Conservation (phyloP, 1,284 basidiomycete species). For the Ceratobasidium sp. region DNA sequence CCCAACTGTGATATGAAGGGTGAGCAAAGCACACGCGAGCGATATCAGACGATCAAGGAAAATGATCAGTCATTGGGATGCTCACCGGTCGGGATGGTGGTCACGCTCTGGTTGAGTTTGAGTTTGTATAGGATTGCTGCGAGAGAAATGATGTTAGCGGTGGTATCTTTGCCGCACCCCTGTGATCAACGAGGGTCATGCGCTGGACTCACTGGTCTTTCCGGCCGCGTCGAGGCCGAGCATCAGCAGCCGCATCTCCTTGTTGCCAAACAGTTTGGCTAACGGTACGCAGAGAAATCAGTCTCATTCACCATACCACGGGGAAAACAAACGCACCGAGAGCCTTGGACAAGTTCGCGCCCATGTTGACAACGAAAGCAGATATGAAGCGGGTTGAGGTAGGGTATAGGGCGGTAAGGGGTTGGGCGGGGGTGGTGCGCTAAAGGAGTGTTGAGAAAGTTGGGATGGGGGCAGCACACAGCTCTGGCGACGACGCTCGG, state of each 20-base stretch:
- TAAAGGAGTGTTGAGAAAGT: conserved; percentile 40
- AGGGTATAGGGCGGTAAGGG: neutral
- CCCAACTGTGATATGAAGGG: conserved; percentile 65
- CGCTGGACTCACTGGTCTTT: conserved; percentile 77
- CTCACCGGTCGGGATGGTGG: conserved; percentile 85
- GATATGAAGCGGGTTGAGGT: neutral
- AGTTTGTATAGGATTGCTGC: conserved; percentile 99
- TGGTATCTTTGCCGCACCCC: conserved; percentile 7
- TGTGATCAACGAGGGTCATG: conserved; percentile 43
- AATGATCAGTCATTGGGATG: conserved; percentile 47
- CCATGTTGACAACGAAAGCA: conserved; percentile 53
- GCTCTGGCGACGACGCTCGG: neutral
- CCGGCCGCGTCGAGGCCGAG: conserved; percentile 95
- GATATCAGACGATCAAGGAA: conserved; percentile 40
- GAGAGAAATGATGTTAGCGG: conserved; percentile 53
- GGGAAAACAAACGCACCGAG: conserved; percentile 49
- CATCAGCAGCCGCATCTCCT: conserved; percentile 74
- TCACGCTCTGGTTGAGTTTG: conserved; percentile 98
- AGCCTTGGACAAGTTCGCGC: conserved; percentile 57
- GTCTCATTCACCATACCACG: neutral
- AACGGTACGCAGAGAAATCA: conserved; percentile 1
- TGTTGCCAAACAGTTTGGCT: conserved; percentile 69
- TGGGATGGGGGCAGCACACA: neutral
- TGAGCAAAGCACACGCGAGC: neutral
- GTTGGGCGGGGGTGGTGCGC: neutral